Evolutionary conservation across 169 alveolate genomes (phyloP).

Genomic region (Sarcocystis neurona): DNA sequence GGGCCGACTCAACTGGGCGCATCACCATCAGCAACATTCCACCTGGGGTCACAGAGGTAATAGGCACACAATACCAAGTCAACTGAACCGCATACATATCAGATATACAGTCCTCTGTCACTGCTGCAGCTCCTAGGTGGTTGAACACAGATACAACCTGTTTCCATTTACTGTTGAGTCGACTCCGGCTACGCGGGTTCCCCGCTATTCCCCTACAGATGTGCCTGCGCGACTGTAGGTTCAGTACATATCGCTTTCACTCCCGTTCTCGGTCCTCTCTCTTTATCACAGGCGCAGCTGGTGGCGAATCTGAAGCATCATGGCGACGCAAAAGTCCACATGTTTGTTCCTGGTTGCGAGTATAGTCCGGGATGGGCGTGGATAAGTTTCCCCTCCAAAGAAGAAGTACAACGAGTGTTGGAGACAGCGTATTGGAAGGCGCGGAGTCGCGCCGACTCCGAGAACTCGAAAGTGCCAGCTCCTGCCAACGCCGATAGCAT

Average conservation of each 20-base stretch:
- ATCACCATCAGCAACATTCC: constrained; percentile 64
- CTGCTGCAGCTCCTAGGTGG: not conserved
- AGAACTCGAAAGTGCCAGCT: not conserved
- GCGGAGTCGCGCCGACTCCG: not conserved
- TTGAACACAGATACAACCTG: not conserved
- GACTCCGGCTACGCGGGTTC: too few species aligned
- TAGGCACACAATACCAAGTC: not conserved
- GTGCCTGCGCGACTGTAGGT: not conserved
- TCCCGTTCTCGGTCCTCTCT: not conserved
- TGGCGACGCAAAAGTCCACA: constrained; percentile 54
- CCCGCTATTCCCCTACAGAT: not conserved
- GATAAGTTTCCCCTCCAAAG: constrained; percentile 38
- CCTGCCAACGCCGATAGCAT: not conserved
- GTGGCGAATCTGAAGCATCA: constrained; percentile 42
- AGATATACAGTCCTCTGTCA: not conserved
- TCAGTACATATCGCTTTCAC: not conserved
- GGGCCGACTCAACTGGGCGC: constrained; percentile 44
- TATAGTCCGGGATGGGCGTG: constrained; percentile 67
- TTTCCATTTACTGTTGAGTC: not conserved
- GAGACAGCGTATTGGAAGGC: constrained; percentile 31
- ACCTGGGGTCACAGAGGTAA: constrained; percentile 62
- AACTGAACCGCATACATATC: not conserved
- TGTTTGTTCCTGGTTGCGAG: constrained; percentile 64
- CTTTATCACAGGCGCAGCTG: constrained; percentile 47
- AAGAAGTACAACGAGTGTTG: constrained; percentile 28